phyloP scores from a whole-genome alignment of 2,329 filamentous ascomycete genomes.

The Ophiostoma piceae region DNA sequence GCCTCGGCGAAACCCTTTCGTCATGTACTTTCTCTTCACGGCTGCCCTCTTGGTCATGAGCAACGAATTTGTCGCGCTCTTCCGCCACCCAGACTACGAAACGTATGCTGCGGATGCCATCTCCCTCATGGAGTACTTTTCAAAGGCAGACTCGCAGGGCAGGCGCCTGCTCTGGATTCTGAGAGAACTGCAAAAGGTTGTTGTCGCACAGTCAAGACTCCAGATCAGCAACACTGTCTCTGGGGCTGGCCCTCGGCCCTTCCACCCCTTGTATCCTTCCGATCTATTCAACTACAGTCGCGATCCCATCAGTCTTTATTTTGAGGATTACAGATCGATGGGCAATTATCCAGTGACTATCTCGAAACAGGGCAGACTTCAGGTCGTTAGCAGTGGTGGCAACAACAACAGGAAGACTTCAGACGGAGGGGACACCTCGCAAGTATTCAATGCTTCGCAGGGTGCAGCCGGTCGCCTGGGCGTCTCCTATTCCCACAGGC shows the following conservation, averaged over 20 bases:
- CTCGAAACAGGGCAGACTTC: background rate
- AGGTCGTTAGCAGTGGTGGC: background rate
- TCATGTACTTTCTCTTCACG: slow-evolving; percentile 56
- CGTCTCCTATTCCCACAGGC: background rate
- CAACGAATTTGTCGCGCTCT: slow-evolving; percentile 52
- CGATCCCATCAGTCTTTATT: slow-evolving; percentile 28
- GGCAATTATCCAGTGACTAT: too few relatives aligned
- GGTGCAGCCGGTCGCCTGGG: background rate
- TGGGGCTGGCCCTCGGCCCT: slow-evolving; percentile 19
- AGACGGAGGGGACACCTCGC: background rate
- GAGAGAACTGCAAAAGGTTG: slow-evolving; percentile 43
- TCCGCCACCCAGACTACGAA: slow-evolving; percentile 40
- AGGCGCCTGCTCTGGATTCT: slow-evolving; percentile 47
- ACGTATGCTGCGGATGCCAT: slow-evolving; percentile 42
- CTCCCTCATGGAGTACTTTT: slow-evolving; percentile 46
- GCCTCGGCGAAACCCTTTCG: slow-evolving; percentile 50
- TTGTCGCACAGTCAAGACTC: slow-evolving; percentile 31
- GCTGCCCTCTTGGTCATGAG: slow-evolving; percentile 51
- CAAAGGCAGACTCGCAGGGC: slow-evolving; percentile 46
- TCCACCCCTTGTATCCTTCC: slow-evolving; percentile 26
- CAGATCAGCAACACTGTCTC: background rate
- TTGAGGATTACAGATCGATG: background rate
- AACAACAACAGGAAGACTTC: background rate
- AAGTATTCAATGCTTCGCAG: background rate
- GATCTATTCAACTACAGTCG: slow-evolving; percentile 10